phyloP scores from a whole-genome alignment of 2,329 filamentous ascomycete genomes.

The Cyphellophora europaea region DNA sequence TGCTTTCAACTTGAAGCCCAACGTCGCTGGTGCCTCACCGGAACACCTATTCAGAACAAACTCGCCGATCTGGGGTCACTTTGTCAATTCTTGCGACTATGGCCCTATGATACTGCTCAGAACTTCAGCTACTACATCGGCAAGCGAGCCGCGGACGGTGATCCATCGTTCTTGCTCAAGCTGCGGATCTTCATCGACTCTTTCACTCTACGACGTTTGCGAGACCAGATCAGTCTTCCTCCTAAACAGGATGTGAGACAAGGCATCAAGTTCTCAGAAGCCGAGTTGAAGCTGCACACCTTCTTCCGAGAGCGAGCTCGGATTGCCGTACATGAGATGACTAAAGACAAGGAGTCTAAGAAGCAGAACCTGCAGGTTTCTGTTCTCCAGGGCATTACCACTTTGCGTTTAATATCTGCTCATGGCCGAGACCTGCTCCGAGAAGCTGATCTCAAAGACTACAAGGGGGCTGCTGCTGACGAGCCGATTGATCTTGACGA shows the following conservation, averaged over 20 bases:
- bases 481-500: constrained; percentile 86
- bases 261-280: constrained; percentile 62
- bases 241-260: constrained; percentile 63
- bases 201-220: constrained; percentile 84
- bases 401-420: constrained; percentile 81
- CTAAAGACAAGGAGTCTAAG: constrained; percentile 62
- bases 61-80: constrained; percentile 83
- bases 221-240: constrained; percentile 82
- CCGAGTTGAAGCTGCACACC: constrained; percentile 72
- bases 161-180: constrained; percentile 74
- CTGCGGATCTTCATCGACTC: constrained; percentile 84
- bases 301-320: constrained; percentile 75
- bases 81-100: constrained; percentile 73
- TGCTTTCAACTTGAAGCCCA: constrained; percentile 71
- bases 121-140: constrained; percentile 75
- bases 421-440: constrained; percentile 88
- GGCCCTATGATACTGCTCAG: constrained; percentile 70
- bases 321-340: constrained; percentile 67
- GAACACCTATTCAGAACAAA: constrained; percentile 89
- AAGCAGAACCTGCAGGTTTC: constrained; percentile 62
- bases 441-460: constrained; percentile 68
- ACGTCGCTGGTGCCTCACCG: constrained; percentile 92
- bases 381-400: constrained; percentile 82
- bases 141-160: constrained; percentile 75
- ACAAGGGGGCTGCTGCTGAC: constrained; percentile 72